Base-by-base conservation (phyloP, 306 rosid species). In the Delonix regia region DNA sequence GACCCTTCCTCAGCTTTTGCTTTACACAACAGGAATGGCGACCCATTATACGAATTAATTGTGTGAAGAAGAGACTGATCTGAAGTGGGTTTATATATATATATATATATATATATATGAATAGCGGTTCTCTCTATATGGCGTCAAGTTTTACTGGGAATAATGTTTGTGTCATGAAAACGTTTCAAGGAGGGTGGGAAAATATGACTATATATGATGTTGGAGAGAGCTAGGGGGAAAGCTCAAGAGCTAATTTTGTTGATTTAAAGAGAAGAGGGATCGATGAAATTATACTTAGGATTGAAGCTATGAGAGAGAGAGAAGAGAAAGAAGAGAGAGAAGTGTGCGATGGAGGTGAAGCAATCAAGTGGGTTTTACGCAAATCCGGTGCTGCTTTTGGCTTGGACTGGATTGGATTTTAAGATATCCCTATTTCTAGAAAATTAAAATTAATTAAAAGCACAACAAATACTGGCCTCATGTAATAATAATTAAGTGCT, bases 341-440 rank as follows among this genome's bases (percentile, higher is more conserved):
- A 33, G 24, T n/a, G 21, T 59, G 85, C 36, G 87, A 83, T 86
- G 83, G 81, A 83, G 86, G 86, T 83, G 89, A 89, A 83, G 90
- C 89, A 89, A 92, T 92, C 88, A 88, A 94, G 98, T 92, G 93
- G 96, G 72, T 81, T 90, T 94, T 92, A 92, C 93, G 97, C 98
- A 84, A 94, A 87, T 85, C 88, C 66, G 85, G 63, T 84, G 83
- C 85, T 71, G 78, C 93, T 92, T 89, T 88, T 87, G 82, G 83
- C 86, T 74, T 83, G 67, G 81, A 83, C 75, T 86, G 85, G 90
- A 92, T 92, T 94, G 89, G 83, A 41, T 89, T 89, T 86, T 85
- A 92, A 92, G 97, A 85, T 76, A 90, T 82, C 92, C 76, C 86
- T 63, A 42, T 79, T 47, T 84, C 59, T 69, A 68, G 65, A 90